Base-by-base conservation (phyloP, 495 filamentous ascomycete species). In the Neurospora sublineolata region DNA sequence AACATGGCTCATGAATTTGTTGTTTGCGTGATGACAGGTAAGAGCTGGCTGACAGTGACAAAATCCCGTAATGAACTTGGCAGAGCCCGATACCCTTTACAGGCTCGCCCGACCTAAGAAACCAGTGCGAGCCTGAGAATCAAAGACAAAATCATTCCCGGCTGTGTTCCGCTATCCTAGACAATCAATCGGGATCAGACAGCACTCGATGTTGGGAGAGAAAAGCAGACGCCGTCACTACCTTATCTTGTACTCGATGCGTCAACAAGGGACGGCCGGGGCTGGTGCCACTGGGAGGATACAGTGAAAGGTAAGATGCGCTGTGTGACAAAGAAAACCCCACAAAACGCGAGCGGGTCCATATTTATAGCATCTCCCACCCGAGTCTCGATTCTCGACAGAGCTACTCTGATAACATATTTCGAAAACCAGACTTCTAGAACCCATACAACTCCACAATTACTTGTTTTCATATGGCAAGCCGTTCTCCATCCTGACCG, bases 401-500 rank as follows among this genome's bases (percentile, higher is more conserved):
- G 33, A 36, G 33, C 33, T 7, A 6, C 33, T 36, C 33, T 36
- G 33, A 36, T 36, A 36, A 36, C 33, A 36, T 36, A 36, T 36
- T 36, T 36, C 33, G 33, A 36, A 36, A 37, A 27, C 23, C 27
- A 27, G 10, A 58, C 46, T 64, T 64, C 6, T 64, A 2, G 14
- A 36, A 0, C 33, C 18, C 8, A 3, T n/a, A n/a, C 41, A 42
- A 1, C 41, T n/a, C 41, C 18, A n/a, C 41, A 18, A 3, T 46
- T 70, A 75, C 52, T 83, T 74, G 58, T 84, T 92, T 76, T 91
- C 90, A 83, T 86, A 95, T 76, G 88, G 84, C 80, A 94, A 78
- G 0, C 93, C 92, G 68, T 83, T 85, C 79, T 90, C 88, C 82
- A 86, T 82, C 77, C 93, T 85, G 70, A 90, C 87, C 5, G 87